Evolutionary conservation across 2,329 filamentous ascomycete genomes (phyloP).

Genomic region (Verticillium nubilum): DNA sequence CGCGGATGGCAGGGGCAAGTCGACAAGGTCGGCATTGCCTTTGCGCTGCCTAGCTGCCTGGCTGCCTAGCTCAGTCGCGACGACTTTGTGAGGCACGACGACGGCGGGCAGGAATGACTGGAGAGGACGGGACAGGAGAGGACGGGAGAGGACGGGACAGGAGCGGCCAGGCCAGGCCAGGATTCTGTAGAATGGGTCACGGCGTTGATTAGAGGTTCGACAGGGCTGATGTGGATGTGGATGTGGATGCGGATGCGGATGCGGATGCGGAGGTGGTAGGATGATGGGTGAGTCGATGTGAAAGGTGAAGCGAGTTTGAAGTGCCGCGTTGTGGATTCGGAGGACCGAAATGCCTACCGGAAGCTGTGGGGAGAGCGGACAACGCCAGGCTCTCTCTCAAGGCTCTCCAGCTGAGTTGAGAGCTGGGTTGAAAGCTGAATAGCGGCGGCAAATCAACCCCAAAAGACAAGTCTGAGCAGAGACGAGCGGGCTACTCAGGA

Average conservation of each 20-base stretch:
- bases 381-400: too few species aligned
- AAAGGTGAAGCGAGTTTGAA: not conserved
- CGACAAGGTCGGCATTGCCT: not conserved
- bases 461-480: not conserved
- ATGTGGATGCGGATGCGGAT: not conserved
- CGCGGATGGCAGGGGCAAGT: not conserved
- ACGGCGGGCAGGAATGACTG: not conserved
- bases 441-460: not conserved
- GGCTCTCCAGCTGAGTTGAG: too few species aligned
- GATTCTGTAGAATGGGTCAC: not conserved
- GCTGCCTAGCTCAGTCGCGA: not conserved
- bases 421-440: not conserved
- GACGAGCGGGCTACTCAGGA: not conserved
- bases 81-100: not conserved
- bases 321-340: not conserved
- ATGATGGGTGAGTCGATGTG: not conserved
- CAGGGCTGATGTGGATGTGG: constrained; percentile 3
- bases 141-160: not conserved
- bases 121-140: not conserved
- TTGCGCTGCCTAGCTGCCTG: not conserved
- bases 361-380: not conserved
- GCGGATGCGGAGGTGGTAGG: too few species aligned
- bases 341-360: not conserved
- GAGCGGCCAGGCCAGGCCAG: not conserved
- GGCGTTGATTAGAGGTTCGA: not conserved